A percentile compares a stretch with the other conserved stretches of the same genome.
phyloP scores from a whole-genome alignment of 73 alveolate species.

The Effrenium voratum region DNA sequence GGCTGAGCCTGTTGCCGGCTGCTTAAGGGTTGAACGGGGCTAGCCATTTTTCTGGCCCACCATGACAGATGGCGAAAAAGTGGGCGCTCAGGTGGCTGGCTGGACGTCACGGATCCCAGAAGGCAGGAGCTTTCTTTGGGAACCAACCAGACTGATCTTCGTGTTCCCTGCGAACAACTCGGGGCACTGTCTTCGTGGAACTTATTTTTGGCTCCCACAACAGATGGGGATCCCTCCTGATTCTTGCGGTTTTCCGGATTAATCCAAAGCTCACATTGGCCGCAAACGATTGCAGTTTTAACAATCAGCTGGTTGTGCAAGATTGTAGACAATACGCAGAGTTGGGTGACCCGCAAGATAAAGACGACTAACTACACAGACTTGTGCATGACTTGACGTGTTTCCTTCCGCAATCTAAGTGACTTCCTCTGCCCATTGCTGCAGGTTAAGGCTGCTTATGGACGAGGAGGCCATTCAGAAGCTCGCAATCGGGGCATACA shows the following conservation, averaged over 20 bases:
- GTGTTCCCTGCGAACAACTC: too few species aligned
- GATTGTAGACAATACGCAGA: too few species aligned
- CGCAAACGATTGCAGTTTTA: too few species aligned
- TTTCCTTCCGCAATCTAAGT: neutral
- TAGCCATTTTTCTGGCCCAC: neutral
- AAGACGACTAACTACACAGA: too few species aligned
- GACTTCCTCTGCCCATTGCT: too few species aligned
- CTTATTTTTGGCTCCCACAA: neutral
- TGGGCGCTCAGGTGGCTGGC: slow-evolving; percentile 45
- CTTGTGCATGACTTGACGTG: neutral
- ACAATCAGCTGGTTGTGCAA: too few species aligned
- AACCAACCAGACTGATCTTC: too few species aligned
- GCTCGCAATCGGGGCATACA: slow-evolving; percentile 69
- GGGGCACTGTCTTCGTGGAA: neutral
- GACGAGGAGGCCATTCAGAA: slow-evolving; percentile 71
- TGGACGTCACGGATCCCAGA: slow-evolving; percentile 77
- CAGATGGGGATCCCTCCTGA: neutral
- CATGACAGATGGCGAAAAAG: neutral
- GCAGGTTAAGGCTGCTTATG: slow-evolving; percentile 81
- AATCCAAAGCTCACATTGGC: too few species aligned
- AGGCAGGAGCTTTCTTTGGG: too few species aligned
- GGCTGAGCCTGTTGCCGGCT: too few species aligned
- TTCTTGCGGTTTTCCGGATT: neutral
- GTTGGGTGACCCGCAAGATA: too few species aligned
- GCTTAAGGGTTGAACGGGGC: too few species aligned